Conservation (phyloP, 805 yeast genomes). For the Candida chauliodis region DNA sequence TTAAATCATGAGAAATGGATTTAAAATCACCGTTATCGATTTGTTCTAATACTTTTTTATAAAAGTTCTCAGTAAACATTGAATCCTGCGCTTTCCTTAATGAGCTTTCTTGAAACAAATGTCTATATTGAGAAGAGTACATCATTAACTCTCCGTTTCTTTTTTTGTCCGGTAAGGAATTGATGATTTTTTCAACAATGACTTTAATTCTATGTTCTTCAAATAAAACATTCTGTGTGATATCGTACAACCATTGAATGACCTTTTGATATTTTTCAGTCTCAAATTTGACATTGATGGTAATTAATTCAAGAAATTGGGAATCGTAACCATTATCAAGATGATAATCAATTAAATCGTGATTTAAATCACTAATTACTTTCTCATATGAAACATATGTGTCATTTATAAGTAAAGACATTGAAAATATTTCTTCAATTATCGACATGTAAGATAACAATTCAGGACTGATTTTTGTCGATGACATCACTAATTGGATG, state of each 20-base stretch:
- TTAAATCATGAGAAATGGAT: slow-evolving; percentile 47
- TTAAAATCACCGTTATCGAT: slow-evolving; percentile 54
- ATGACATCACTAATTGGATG: slow-evolving; percentile 57
- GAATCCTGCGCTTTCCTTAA: slow-evolving; percentile 63
- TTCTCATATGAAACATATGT: slow-evolving; percentile 60
- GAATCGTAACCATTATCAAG: slow-evolving; percentile 57
- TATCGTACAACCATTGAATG: slow-evolving; percentile 70
- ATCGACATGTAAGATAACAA: slow-evolving; percentile 63
- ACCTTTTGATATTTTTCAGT: slow-evolving; percentile 61
- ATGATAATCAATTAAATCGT: slow-evolving; percentile 63
- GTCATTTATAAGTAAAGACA: slow-evolving; percentile 68
- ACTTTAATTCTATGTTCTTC: slow-evolving; percentile 71
- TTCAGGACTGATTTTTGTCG: slow-evolving; percentile 46
- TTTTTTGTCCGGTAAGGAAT: slow-evolving; percentile 58
- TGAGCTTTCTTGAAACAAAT: slow-evolving; percentile 55
- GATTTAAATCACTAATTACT: slow-evolving; percentile 69
- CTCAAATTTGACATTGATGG: slow-evolving; percentile 59
- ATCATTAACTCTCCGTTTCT: slow-evolving; percentile 65
- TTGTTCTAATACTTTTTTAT: slow-evolving; percentile 39
- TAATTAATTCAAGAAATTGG: slow-evolving; percentile 63
- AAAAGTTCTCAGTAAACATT: slow-evolving; percentile 57
- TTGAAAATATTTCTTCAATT: slow-evolving; percentile 62
- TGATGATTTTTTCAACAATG: slow-evolving; percentile 57
- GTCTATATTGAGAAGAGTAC: slow-evolving; percentile 55
- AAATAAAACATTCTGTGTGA: slow-evolving; percentile 63